Base-by-base conservation (phyloP, 768 basidiomycete species). In the Phanerochaete carnosa region DNA sequence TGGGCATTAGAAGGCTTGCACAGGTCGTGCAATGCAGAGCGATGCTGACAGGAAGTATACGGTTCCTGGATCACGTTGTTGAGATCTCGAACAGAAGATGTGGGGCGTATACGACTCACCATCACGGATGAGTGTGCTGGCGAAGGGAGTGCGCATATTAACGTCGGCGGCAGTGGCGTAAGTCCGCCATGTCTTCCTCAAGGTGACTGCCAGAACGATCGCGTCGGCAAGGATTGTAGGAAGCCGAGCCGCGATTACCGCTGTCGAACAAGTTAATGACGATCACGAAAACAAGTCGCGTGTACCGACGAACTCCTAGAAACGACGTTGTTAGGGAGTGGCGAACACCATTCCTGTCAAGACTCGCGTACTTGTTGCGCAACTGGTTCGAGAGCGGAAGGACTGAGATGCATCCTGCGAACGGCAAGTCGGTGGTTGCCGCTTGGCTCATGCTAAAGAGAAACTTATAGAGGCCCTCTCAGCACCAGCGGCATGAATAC, bases 81-180 rank as follows among this genome's bases (percentile, higher is more conserved):
- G n/a, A n/a, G n/a, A n/a, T n/a, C n/a, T n/a, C 33, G 33, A 6
- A 13, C 33, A 13, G 13, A 35, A 35, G 33, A 35, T 7, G 33
- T 6, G 33, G 33, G 33, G n/a, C n/a, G 6, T 1, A 19, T 39
- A 13, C 25, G 35, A 6, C 59, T 3, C 25, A 60, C 59, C 59
- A 15, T 60, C 59, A 28, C 51, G 43, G 28, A 54, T 46, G n/a
- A 60, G 59, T 1, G 54, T 53, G 8, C 53, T 45, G 0, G 52
- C 32, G 30, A 60, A 23, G 3, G 16, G 39, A 4, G 59, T 33
- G 19, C n/a, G 28, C 28, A 60, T 30, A 45, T 26, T 30, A 29
- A 32, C 33, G 2, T 5, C 16, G 2, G 43, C 37, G 5, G 52
- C 51, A 13, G 43, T 39, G 15, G n/a, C 35, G 22, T 30, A 47